Conservation (phyloP, 2,329 filamentous ascomycete genomes). For the Phoma sp. region DNA sequence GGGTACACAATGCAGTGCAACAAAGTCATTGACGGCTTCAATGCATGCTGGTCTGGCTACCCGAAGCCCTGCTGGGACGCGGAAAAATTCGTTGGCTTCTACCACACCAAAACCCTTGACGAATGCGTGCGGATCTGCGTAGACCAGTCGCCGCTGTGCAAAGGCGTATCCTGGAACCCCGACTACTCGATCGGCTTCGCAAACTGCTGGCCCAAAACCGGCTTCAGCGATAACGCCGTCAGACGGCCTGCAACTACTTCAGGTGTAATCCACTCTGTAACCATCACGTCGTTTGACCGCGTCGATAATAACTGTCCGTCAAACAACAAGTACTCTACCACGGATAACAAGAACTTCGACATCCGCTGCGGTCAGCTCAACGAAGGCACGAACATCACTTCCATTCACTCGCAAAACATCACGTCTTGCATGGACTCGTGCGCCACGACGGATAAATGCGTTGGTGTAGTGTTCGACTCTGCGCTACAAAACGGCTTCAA, state of each 20-base stretch:
- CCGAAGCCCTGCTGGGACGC: conserved; percentile 24
- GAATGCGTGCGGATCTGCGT: conserved; percentile 40
- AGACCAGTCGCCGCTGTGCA: conserved; percentile 39
- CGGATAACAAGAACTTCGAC: conserved; percentile 32
- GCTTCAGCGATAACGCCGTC: conserved; percentile 20
- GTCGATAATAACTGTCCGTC: conserved; percentile 32
- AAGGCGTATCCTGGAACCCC: conserved; percentile 39
- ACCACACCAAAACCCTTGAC: conserved; percentile 36
- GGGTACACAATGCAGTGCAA: conserved; percentile 41
- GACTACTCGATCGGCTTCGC: conserved; percentile 39
- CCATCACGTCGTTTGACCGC: conserved; percentile 32
- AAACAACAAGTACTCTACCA: conserved; percentile 20
- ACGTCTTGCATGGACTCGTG: conserved; percentile 43
- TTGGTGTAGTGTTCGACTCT: conserved; percentile 39
- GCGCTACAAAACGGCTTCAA: conserved; percentile 32
- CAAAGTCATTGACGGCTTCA: conserved; percentile 30
- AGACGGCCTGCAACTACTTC: too few species aligned
- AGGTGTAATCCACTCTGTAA: conserved; percentile 36
- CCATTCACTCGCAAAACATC: conserved; percentile 36
- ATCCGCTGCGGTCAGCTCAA: conserved; percentile 42
- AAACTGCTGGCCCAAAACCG: conserved; percentile 44
- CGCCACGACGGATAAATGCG: conserved; percentile 31
- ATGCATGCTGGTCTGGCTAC: conserved; percentile 32
- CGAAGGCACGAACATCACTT: conserved; percentile 40
- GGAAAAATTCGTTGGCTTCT: conserved; percentile 30